Conservation (phyloP, 176 grass and related monocot genomes). For the Raddia guianensis region DNA sequence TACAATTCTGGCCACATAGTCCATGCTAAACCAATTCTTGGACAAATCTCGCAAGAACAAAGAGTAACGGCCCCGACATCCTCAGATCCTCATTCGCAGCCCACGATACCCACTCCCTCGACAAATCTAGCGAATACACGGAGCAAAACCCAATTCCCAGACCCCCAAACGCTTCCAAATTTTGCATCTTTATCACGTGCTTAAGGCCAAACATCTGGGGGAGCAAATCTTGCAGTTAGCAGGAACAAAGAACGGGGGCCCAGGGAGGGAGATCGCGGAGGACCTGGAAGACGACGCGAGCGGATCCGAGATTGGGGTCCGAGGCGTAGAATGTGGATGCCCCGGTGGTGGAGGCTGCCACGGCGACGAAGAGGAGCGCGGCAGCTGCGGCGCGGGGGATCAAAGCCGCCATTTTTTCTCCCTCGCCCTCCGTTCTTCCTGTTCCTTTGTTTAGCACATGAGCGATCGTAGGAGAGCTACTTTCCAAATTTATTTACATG, state of each 20-base stretch:
- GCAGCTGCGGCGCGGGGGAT: constrained; percentile 21
- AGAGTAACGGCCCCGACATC: background rate
- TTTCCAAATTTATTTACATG: background rate
- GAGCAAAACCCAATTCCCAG: too few relatives aligned
- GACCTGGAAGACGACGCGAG: constrained; percentile 97
- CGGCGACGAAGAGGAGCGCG: constrained; percentile 31
- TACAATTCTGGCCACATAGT: background rate
- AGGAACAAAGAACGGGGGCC: background rate
- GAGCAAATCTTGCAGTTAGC: background rate
- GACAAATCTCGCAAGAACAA: constrained; percentile 1
- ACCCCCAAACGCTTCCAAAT: background rate
- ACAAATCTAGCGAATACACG: background rate
- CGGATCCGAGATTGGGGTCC: constrained; percentile 70
- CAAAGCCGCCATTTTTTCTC: constrained; percentile 26
- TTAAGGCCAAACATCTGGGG: background rate
- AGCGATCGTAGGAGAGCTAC: background rate
- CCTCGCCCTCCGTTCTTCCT: background rate
- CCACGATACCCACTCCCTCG: background rate
- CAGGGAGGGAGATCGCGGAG: background rate
- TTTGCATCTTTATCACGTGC: background rate
- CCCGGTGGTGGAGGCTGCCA: constrained; percentile 17
- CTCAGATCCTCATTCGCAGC: constrained; percentile 18
- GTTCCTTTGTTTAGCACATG: background rate
- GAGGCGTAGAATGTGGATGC: constrained; percentile 51
- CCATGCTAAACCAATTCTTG: background rate